These are phyloP conservation scores for Monilinia aucupariae DNA, from an alignment of 2,329 filamentous ascomycete genomes.

Conservation along the genomic window DNA sequence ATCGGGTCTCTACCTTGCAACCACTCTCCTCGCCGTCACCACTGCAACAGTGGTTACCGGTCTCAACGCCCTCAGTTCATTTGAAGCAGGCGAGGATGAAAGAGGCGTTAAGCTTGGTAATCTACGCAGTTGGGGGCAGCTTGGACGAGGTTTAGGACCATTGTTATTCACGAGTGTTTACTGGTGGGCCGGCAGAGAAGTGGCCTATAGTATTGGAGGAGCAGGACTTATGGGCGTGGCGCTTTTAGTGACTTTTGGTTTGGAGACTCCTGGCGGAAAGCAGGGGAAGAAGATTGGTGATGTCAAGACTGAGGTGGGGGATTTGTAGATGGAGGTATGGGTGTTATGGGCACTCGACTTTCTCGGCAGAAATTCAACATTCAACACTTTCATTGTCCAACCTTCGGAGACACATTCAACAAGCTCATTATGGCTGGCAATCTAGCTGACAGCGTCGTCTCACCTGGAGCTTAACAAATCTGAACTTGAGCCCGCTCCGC, in stretches of 20 bases:
- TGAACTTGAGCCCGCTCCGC: background rate
- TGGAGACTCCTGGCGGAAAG: constrained; percentile 46
- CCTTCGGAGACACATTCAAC: background rate
- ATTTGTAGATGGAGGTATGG: constrained; percentile 15
- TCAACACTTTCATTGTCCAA: background rate
- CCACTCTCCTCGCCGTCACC: constrained; percentile 78
- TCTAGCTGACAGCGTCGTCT: background rate
- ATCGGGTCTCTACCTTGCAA: constrained; percentile 70
- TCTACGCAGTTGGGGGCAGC: constrained; percentile 75
- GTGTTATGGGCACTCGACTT: background rate
- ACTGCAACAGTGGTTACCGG: constrained; percentile 94
- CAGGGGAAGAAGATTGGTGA: constrained; percentile 30
- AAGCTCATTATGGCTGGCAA: background rate
- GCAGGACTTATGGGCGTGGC: constrained; percentile 72
- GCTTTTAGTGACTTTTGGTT: constrained; percentile 61
- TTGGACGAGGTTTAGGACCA: constrained; percentile 80
- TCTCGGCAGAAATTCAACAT: background rate
- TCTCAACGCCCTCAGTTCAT: constrained; percentile 83
- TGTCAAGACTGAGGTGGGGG: constrained; percentile 18
- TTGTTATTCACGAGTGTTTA: constrained; percentile 91
- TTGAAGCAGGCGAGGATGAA: constrained; percentile 76
- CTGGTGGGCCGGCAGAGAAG: constrained; percentile 93
- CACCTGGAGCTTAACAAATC: background rate
- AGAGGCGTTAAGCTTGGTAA: constrained; percentile 82
- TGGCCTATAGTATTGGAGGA: constrained; percentile 77